Conservation (phyloP, 371 early-diverging fungal genomes). For the Rhizopus arrhizus region DNA sequence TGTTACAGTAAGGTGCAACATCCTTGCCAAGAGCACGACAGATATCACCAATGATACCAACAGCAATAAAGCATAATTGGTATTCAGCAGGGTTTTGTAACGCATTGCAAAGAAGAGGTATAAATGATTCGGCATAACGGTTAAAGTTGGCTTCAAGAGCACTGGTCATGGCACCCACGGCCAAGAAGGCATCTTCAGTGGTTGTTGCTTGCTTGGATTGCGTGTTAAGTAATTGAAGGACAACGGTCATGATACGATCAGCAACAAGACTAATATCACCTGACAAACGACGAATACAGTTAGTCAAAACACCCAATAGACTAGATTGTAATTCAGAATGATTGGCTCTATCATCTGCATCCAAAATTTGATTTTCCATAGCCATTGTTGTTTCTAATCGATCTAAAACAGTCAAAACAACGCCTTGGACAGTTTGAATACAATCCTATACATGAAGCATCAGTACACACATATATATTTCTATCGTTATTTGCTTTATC, state of each 20-base stretch:
- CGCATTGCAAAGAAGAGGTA: conserved; percentile 78
- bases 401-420: conserved; percentile 74
- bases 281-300: conserved; percentile 75
- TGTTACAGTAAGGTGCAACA: conserved; percentile 74
- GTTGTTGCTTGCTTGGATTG: conserved; percentile 79
- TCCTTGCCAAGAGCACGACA: conserved; percentile 82
- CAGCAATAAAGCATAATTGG: conserved; percentile 86
- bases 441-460: conserved; percentile 59
- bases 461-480: conserved; percentile 13
- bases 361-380: conserved; percentile 73
- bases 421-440: conserved; percentile 67
- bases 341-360: conserved; percentile 76
- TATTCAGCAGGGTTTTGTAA: conserved; percentile 89
- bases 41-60: conserved; percentile 94
- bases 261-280: conserved; percentile 70
- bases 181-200: conserved; percentile 91
- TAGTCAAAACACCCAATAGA: conserved; percentile 85
- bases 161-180: conserved; percentile 82
- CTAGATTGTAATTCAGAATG: conserved; percentile 88
- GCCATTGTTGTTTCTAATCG: conserved; percentile 74
- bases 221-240: conserved; percentile 70
- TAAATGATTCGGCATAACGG: conserved; percentile 85
- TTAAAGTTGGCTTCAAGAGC: conserved; percentile 82
- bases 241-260: conserved; percentile 86
- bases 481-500: conserved; percentile 8